phyloP scores from a whole-genome alignment of 2,329 filamentous ascomycete genomes.

The Colletotrichum euphorbiae region DNA sequence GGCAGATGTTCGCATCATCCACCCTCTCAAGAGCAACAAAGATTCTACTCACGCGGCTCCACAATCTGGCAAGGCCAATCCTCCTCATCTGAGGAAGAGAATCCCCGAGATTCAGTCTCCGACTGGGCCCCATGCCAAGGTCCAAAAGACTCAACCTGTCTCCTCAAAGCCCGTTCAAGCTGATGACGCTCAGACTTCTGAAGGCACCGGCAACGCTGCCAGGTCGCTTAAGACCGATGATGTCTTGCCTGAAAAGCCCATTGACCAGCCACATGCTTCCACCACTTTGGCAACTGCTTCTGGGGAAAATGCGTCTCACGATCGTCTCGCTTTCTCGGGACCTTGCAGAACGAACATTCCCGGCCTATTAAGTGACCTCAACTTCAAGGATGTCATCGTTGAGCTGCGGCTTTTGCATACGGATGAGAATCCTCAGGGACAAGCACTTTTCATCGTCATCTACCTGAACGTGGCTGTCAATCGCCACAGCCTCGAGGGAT shows the following conservation, averaged over 20 bases:
- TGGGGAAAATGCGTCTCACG: not conserved
- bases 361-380: not conserved
- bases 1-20: not conserved
- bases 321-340: not conserved
- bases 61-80: not conserved
- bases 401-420: not conserved
- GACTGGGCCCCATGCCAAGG: not conserved
- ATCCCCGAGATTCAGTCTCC: not conserved
- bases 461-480: not conserved
- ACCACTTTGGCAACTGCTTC: not conserved
- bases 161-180: no score
- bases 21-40: not conserved
- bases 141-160: not conserved
- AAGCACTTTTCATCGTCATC: not conserved
- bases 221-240: no score
- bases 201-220: no score
- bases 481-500: not conserved
- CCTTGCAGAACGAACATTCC: not conserved
- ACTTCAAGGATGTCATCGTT: not conserved
- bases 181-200: no score
- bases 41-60: not conserved
- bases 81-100: not conserved
- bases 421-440: not conserved
- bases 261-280: not conserved
- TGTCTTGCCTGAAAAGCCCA: no score